These are phyloP conservation scores for Xylaria scruposa DNA, from an alignment of 495 filamentous ascomycete species.

Conservation along the genomic window DNA sequence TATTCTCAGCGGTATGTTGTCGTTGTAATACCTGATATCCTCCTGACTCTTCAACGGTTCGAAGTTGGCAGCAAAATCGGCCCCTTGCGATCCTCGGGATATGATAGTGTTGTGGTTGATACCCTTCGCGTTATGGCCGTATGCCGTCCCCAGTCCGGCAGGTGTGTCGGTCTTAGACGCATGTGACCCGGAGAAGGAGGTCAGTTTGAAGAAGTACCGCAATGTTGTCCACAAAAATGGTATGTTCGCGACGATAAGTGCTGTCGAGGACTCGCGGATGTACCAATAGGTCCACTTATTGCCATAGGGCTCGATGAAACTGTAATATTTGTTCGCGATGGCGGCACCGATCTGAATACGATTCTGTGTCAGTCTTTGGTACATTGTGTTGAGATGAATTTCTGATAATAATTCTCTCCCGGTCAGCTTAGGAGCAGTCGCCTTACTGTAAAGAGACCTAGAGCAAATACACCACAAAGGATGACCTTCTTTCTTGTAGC, in stretches of 20 bases:
- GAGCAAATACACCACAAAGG: constrained; percentile 54
- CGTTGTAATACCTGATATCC: constrained; percentile 1
- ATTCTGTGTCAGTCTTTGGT: constrained; percentile 5
- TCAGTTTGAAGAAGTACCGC: constrained; percentile 59
- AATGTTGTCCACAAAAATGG: constrained; percentile 68
- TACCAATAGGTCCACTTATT: constrained; percentile 72
- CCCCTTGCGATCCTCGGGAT: constrained; percentile 11
- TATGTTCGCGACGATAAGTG: constrained; percentile 68
- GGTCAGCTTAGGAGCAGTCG: neutral
- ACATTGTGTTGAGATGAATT: neutral
- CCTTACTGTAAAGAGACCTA: constrained; percentile 65
- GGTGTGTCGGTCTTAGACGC: neutral
- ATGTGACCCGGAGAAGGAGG: constrained; percentile 45
- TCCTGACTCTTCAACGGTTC: constrained; percentile 25
- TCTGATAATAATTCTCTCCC: neutral
- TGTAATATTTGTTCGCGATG: constrained; percentile 71
- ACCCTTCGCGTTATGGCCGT: constrained; percentile 19
- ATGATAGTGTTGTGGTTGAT: constrained; percentile 22
- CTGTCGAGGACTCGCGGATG: constrained; percentile 66
- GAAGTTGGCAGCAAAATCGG: constrained; percentile 5
- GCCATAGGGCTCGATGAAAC: constrained; percentile 62
- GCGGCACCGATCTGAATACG: constrained; percentile 58
- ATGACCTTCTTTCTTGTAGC: constrained; percentile 58
- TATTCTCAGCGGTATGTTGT: constrained; percentile 23
- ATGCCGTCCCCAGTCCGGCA: neutral